phyloP scores from a whole-genome alignment of 2,329 filamentous ascomycete species.

The Alternaria solani region DNA sequence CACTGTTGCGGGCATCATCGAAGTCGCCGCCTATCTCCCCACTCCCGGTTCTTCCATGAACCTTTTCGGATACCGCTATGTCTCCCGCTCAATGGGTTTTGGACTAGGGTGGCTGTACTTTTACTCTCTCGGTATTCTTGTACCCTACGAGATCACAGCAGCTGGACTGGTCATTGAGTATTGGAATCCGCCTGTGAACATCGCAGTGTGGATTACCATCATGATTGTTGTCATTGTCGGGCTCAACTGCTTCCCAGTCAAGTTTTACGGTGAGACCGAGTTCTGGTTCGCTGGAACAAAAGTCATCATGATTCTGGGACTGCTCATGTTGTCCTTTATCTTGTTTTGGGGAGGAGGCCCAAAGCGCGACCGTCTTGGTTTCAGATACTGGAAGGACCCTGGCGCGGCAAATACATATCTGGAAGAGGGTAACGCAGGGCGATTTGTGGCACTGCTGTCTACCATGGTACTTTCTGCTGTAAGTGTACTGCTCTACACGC shows the following conservation, averaged over 20 bases:
- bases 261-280: slow-evolving; percentile 50
- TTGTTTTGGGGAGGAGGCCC: slow-evolving; percentile 66
- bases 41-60: slow-evolving; percentile 63
- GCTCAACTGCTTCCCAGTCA: slow-evolving; percentile 49
- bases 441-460: slow-evolving; percentile 62
- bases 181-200: slow-evolving; percentile 46
- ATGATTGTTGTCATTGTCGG: slow-evolving; percentile 47
- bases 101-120: slow-evolving; percentile 42
- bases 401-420: slow-evolving; percentile 61
- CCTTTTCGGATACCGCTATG: slow-evolving; percentile 58
- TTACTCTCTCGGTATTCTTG: slow-evolving; percentile 40
- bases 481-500: slow-evolving; percentile 33
- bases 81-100: slow-evolving; percentile 69
- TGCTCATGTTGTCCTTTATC: slow-evolving; percentile 62
- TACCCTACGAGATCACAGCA: slow-evolving; percentile 48
- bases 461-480: slow-evolving; percentile 62
- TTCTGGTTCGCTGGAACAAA: slow-evolving; percentile 47
- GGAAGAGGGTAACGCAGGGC: slow-evolving; percentile 56
- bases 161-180: slow-evolving; percentile 50
- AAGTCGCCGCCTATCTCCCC: slow-evolving; percentile 65
- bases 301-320: slow-evolving; percentile 51
- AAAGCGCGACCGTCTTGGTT: slow-evolving; percentile 61
- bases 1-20: slow-evolving; percentile 49
- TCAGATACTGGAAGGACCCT: slow-evolving; percentile 66
- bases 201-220: slow-evolving; percentile 48